Evolutionary conservation across 352 stramenopile genomes (phyloP).

Genomic region (Pythium graminicola): DNA sequence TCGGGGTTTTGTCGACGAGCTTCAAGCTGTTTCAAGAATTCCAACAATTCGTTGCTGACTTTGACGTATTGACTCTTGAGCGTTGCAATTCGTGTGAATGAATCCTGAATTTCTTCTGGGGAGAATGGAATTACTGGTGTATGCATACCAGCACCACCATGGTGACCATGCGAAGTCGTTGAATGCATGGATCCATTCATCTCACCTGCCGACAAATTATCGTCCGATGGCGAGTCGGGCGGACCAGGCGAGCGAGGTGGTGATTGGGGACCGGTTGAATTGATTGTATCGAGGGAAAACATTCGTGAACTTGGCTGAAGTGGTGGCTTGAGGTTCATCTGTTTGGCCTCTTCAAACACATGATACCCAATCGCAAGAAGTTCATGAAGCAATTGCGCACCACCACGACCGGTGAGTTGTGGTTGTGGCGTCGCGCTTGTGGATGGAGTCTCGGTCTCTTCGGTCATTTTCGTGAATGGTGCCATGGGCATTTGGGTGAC

Average conservation of each 20-base stretch:
- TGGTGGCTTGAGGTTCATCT: constrained; percentile 80
- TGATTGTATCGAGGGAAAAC: constrained; percentile 51
- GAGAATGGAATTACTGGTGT: constrained; percentile 56
- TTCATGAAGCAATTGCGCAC: constrained; percentile 53
- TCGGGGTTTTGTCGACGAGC: constrained; percentile 14
- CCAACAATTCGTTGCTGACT: constrained; percentile 55
- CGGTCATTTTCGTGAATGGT: constrained; percentile 20
- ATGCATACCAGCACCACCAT: constrained; percentile 27
- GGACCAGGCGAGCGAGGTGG: constrained; percentile 25
- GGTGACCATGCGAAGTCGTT: constrained; percentile 24
- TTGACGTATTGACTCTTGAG: constrained; percentile 79
- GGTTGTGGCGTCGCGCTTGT: not conserved
- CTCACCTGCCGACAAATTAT: constrained; percentile 29
- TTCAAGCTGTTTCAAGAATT: constrained; percentile 47
- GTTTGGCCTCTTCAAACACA: constrained; percentile 72
- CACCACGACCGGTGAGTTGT: constrained; percentile 21
- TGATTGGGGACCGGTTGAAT: constrained; percentile 15
- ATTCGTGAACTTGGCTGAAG: constrained; percentile 73
- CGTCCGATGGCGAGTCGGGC: constrained; percentile 39
- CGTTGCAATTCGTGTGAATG: constrained; percentile 73
- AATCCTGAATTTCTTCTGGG: constrained; percentile 82
- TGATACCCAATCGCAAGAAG: constrained; percentile 70
- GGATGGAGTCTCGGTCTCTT: constrained; percentile 11
- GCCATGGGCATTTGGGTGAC: too few relatives aligned
- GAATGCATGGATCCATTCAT: constrained; percentile 39